Conservation (phyloP, 495 filamentous ascomycete genomes). For the Neurospora sp. region DNA sequence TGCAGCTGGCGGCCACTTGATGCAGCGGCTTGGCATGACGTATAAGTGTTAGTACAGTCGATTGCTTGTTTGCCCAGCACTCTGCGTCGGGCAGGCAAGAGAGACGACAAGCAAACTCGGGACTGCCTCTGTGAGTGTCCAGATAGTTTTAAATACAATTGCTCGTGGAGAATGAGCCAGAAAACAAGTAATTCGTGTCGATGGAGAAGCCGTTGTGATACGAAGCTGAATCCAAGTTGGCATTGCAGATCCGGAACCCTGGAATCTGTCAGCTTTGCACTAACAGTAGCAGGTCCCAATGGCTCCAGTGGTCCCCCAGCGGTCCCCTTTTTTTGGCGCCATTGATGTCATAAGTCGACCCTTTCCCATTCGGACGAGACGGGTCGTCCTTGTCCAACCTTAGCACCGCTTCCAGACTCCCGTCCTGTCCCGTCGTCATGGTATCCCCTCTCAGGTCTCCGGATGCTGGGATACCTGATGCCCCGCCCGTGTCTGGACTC, state of each 20-base stretch:
- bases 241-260: not conserved
- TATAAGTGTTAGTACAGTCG: not conserved
- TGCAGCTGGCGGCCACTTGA: not conserved
- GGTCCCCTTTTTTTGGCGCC: conserved; percentile 4
- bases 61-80: not conserved
- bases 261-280: not conserved
- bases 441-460: not conserved
- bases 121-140: not conserved
- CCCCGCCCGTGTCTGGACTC: not conserved
- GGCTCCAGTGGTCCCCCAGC: not conserved
- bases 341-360: conserved; percentile 20
- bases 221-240: not conserved
- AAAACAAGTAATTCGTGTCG: not conserved
- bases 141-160: not conserved
- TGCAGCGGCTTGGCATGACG: not conserved
- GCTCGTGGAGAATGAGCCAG: not conserved
- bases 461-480: not conserved
- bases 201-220: not conserved
- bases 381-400: not conserved
- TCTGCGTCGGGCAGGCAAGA: not conserved
- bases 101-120: not conserved
- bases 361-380: not conserved
- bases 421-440: not conserved
- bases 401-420: not conserved
- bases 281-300: not conserved